Evolutionary conservation across 345 rosid genomes (phyloP).

Genomic region (Lepidium aucheri): DNA sequence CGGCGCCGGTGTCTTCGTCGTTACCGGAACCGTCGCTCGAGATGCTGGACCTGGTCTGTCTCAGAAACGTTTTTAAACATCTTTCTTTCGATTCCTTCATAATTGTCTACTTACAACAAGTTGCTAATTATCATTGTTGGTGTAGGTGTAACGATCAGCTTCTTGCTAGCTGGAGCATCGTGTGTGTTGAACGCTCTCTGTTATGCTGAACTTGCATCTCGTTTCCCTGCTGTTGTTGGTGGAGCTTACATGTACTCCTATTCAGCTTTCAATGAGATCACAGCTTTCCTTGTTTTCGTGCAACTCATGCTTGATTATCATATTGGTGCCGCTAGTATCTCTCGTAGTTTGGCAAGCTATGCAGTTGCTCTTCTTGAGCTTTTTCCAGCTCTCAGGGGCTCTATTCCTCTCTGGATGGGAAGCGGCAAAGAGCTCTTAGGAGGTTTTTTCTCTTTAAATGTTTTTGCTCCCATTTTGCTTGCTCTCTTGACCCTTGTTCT

Average conservation of each 20-base stretch:
- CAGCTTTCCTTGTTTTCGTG: slow-evolving; percentile 86
- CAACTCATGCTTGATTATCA: slow-evolving; percentile 95
- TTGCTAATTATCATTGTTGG: not conserved
- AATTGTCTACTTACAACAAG: not conserved
- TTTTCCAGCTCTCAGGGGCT: slow-evolving; percentile 50
- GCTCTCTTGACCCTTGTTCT: slow-evolving; percentile 62
- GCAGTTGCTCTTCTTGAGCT: slow-evolving; percentile 62
- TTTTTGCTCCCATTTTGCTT: slow-evolving; percentile 71
- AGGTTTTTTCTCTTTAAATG: slow-evolving; percentile 69
- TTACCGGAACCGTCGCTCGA: slow-evolving; percentile 93
- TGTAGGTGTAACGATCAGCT: slow-evolving; percentile 85
- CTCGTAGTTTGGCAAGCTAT: slow-evolving; percentile 88
- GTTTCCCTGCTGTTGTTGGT: slow-evolving; percentile 91
- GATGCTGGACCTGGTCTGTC: slow-evolving; percentile 89
- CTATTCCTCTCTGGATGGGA: slow-evolving; percentile 75
- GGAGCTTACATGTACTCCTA: slow-evolving; percentile 88
- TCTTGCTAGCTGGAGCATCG: slow-evolving; percentile 81
- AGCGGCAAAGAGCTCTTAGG: slow-evolving; percentile 79
- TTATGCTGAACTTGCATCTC: slow-evolving; percentile 84
- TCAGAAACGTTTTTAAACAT: not conserved
- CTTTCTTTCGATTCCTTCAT: not conserved
- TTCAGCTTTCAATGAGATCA: slow-evolving; percentile 84
- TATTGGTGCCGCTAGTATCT: slow-evolving; percentile 94
- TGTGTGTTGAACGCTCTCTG: slow-evolving; percentile 91
- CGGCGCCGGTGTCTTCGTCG: slow-evolving; percentile 93